Evolutionary conservation across 768 basidiomycete genomes (phyloP).

Genomic region (Mycena indigotica): DNA sequence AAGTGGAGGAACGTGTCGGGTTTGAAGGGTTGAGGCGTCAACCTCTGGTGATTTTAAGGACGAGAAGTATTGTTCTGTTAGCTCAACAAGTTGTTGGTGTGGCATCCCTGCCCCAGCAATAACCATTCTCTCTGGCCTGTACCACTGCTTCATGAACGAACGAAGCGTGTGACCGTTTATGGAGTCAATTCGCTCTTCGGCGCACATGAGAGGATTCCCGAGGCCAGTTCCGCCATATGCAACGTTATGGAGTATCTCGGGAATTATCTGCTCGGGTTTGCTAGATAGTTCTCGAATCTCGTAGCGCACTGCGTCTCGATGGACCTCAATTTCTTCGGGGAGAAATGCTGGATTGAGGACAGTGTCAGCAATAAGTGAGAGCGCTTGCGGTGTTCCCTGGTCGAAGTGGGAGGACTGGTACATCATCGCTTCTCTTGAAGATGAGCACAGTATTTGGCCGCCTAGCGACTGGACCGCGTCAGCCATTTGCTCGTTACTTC

Average conservation of each 20-base stretch:
- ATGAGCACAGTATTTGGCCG: conserved; percentile 89
- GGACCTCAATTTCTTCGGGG: conserved; percentile 76
- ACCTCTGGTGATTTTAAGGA: conserved; percentile 49
- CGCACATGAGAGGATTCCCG: conserved; percentile 90
- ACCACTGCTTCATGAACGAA: conserved; percentile 77
- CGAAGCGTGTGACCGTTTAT: conserved; percentile 67
- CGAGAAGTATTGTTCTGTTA: conserved; percentile 84
- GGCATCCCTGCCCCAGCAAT: conserved; percentile 92
- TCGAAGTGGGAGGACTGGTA: conserved; percentile 97
- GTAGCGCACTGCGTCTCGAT: conserved; percentile 86
- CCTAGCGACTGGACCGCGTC: conserved; percentile 80
- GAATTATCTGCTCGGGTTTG: conserved; percentile 93
- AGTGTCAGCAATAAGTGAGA: conserved; percentile 91
- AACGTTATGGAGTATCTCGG: conserved; percentile 85
- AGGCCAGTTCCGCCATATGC: conserved; percentile 79
- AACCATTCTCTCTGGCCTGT: conserved; percentile 92
- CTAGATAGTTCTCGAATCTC: conserved; percentile 85
- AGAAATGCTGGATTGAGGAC: conserved; percentile 76
- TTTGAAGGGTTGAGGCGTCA: conserved; percentile 30
- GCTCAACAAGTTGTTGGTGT: conserved; percentile 85
- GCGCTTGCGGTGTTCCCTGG: conserved; percentile 73
- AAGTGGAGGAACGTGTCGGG: conserved; percentile 51
- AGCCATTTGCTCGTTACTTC: conserved; percentile 78
- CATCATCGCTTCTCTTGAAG: conserved; percentile 93
- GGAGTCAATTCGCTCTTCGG: conserved; percentile 73